Conservation (phyloP, 1,284 basidiomycete species). For the Microbotryomycetes sp. region DNA sequence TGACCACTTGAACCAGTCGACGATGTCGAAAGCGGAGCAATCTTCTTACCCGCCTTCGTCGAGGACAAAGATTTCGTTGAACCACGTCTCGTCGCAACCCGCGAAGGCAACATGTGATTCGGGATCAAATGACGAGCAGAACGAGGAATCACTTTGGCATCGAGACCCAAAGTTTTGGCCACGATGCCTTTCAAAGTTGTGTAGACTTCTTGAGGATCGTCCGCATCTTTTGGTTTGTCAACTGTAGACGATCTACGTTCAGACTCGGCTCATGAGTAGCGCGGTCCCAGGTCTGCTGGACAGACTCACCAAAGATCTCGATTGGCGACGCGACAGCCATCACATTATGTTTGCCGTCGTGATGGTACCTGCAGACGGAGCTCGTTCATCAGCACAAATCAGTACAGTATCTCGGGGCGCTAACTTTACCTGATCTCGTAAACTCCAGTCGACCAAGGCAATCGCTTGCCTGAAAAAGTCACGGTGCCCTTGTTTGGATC, state of each 20-base stretch:
- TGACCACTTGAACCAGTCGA: not conserved
- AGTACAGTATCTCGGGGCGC: not conserved
- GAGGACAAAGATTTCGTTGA: not conserved
- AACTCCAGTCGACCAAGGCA: slow-evolving; percentile 78
- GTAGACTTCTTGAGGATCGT: slow-evolving; percentile 58
- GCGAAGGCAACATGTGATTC: not conserved
- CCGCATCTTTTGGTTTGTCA: slow-evolving; percentile 56
- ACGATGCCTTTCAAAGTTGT: slow-evolving; percentile 67
- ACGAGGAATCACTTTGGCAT: slow-evolving; percentile 70
- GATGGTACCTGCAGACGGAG: slow-evolving; percentile 40
- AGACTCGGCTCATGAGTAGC: slow-evolving; percentile 6
- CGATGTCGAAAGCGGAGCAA: too few relatives aligned
- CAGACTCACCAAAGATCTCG: slow-evolving; percentile 70
- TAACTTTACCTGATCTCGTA: slow-evolving; percentile 66
- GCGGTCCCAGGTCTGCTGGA: not conserved
- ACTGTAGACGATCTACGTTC: slow-evolving; percentile 48
- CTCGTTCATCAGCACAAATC: too few relatives aligned
- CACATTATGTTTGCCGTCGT: slow-evolving; percentile 81
- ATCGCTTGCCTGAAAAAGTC: slow-evolving; percentile 64
- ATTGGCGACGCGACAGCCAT: slow-evolving; percentile 75
- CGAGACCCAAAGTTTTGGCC: slow-evolving; percentile 74
- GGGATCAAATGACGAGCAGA: slow-evolving; percentile 45
- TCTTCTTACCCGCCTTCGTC: too few relatives aligned
- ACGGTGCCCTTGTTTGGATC: slow-evolving; percentile 53
- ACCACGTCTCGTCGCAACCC: not conserved